Percentiles rank a stretch among this genome's conserved stretches.
Evolutionary conservation across 2,329 filamentous ascomycete genomes (phyloP).

Genomic region (Colletotrichum filicis): DNA sequence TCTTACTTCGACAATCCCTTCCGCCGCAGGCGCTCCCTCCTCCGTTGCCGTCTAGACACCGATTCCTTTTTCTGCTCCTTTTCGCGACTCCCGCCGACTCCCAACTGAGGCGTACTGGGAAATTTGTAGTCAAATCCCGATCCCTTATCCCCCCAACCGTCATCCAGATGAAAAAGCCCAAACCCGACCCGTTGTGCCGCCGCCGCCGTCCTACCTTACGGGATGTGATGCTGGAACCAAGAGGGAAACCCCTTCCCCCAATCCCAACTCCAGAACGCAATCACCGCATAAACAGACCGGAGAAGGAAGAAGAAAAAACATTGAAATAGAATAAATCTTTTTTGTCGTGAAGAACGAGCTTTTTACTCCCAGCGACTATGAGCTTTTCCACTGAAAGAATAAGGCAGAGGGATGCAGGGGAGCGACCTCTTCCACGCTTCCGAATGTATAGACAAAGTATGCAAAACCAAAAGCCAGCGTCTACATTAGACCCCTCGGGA

Average conservation of each 20-base stretch:
- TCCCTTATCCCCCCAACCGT: background rate
- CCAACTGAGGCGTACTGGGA: background rate
- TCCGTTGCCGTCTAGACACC: too few species aligned
- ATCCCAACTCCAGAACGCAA: slow-evolving; percentile 28
- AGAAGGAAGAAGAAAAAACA: background rate
- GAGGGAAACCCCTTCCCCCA: slow-evolving; percentile 7
- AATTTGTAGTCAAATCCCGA: too few species aligned
- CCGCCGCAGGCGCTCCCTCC: background rate
- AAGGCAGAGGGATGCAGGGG: background rate
- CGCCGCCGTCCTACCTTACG: slow-evolving; percentile 9
- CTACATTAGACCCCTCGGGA: background rate
- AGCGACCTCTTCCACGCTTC: background rate
- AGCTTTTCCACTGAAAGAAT: slow-evolving; percentile 6
- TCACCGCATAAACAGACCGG: slow-evolving; percentile 6
- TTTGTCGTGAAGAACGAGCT: slow-evolving; percentile 2
- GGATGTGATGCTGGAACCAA: slow-evolving; percentile 32
- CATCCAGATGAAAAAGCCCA: background rate
- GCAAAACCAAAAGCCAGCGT: slow-evolving; percentile 20
- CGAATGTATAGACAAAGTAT: slow-evolving; percentile 18
- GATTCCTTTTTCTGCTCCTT: background rate
- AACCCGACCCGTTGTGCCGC: slow-evolving; percentile 2
- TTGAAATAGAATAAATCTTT: slow-evolving; percentile 7
- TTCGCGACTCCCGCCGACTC: background rate
- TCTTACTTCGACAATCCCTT: background rate
- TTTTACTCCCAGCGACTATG: background rate